Evolutionary conservation across 345 rosid species (phyloP).

Genomic region (Toxicodendron radicans): DNA sequence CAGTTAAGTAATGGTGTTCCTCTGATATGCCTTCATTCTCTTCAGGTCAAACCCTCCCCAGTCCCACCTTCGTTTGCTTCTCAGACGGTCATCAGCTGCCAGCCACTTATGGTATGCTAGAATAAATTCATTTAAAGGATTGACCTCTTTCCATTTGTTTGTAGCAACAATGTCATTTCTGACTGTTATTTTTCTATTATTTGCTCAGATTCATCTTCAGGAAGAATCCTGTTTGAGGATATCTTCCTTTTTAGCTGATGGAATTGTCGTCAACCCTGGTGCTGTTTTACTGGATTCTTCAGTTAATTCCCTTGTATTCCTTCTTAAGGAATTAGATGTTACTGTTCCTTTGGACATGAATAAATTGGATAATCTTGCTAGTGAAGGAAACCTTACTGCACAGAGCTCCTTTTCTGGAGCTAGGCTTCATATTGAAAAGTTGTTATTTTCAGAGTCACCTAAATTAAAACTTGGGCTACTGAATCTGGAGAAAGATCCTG

Average conservation of each 20-base stretch:
- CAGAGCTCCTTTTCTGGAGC: conserved; percentile 76
- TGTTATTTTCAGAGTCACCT: conserved; percentile 87
- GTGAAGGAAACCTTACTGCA: conserved; percentile 28
- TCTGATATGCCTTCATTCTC: conserved; percentile 74
- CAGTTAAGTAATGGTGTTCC: conserved; percentile 63
- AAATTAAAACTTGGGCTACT: conserved; percentile 64
- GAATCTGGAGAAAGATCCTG: conserved; percentile 94
- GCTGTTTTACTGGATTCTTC: conserved; percentile 76
- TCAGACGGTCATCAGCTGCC: conserved; percentile 80
- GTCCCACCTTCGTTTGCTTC: conserved; percentile 78
- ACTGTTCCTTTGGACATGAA: conserved; percentile 69
- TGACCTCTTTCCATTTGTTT: conserved; percentile 7
- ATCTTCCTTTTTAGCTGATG: conserved; percentile 93
- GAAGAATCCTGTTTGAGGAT: conserved; percentile 98
- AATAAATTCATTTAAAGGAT: conserved; percentile 3
- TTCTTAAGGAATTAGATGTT: conserved; percentile 72
- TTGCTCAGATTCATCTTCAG: conserved; percentile 82
- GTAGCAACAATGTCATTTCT: conserved; percentile 14
- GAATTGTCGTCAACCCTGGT: conserved; percentile 82
- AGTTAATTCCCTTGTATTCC: conserved; percentile 60
- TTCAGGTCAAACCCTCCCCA: conserved; percentile 93
- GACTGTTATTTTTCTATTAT: conserved; percentile 13
- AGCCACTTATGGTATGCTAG: conserved; percentile 82
- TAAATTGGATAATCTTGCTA: conserved; percentile 38
- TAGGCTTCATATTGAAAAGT: conserved; percentile 77